Base-by-base conservation (phyloP, 2,329 filamentous ascomycete genomes). In the Rutstroemia sp. region DNA sequence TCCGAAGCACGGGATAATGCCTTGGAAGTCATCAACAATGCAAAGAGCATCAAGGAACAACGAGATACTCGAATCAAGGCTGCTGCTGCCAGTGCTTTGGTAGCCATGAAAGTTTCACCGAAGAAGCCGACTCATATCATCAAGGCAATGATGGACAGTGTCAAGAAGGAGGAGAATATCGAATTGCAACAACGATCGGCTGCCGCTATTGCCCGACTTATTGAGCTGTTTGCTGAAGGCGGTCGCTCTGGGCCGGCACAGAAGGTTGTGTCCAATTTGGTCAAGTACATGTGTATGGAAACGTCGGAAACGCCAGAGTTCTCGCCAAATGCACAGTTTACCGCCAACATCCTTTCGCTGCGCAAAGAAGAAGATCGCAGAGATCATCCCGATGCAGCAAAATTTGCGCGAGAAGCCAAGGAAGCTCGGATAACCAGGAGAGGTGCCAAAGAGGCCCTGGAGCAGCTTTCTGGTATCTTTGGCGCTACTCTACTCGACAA, bases 251-350 rank as follows among this genome's bases (percentile, higher is more conserved):
- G 86, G 16, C 90, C 95, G 12, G 92, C 94, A 16, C 92, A 96
- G 71, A 99, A 99, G 74, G 88, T 99, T 14, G 92, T 97, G 27
- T 86, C 89, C 48, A 99, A 99, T 68, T 73, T 99, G 52, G 90
- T 95, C 74, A 97, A 96, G 69, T 99, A 96, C 72, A 96, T 91
- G 61, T 99, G 94, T 68, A 90, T 96, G 67, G 94, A 99, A 70
- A 95, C 95, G 1, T 92, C 94, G 0, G 95, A 99, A 71, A 99
- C 95, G 0, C 94, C 94, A 0, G 94, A 97, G 67, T 97, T 97
- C 70, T 83, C 86, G 4, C 86, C 88, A 27, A 94, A 97, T 66
- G 88, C 87, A 1, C 71, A 77, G 45, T 86, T 95, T 67, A 88
- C 86, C 47, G 84, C 85, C 61, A 86, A 87, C 14, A 94, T 99